A percentile compares a stretch with the other conserved stretches of the same genome.
Evolutionary conservation across 352 stramenopile genomes (phyloP).

Genomic region (Phytopythium delawarense): DNA sequence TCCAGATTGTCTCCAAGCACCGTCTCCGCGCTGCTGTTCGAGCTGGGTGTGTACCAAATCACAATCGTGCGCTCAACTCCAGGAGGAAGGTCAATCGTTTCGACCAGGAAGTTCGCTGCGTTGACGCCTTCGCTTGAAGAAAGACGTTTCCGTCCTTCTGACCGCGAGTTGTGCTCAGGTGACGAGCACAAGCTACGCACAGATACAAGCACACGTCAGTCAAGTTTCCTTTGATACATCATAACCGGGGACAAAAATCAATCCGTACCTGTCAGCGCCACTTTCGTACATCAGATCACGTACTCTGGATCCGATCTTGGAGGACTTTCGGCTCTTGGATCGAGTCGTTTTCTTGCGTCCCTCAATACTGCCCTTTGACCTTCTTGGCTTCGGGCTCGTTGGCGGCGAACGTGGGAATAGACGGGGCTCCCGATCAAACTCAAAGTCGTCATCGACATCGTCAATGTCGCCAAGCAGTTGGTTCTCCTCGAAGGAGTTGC

Average conservation of each 20-base stretch:
- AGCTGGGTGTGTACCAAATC: constrained; percentile 77
- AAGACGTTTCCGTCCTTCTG: constrained; percentile 38
- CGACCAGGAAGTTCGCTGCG: constrained; percentile 84
- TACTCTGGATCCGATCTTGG: constrained; percentile 45
- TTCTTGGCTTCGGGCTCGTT: constrained; percentile 50
- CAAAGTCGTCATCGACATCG: constrained; percentile 85
- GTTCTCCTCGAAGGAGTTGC: constrained; percentile 78
- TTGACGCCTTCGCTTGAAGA: constrained; percentile 52
- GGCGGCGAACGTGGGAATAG: constrained; percentile 40
- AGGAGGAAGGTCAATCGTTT: constrained; percentile 83
- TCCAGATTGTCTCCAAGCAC: constrained; percentile 43
- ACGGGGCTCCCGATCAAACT: constrained; percentile 78
- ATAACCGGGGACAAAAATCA: constrained; percentile 5
- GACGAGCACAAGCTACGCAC: constrained; percentile 67
- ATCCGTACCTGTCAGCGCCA: constrained; percentile 66
- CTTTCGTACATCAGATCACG: constrained; percentile 70
- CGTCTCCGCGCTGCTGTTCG: constrained; percentile 35
- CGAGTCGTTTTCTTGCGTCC: constrained; percentile 41
- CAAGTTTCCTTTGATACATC: background rate
- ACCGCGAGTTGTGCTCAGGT: constrained; percentile 52
- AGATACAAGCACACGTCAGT: constrained; percentile 2
- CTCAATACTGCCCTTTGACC: constrained; percentile 28
- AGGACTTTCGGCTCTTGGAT: constrained; percentile 47
- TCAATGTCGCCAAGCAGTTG: constrained; percentile 56
- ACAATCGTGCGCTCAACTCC: constrained; percentile 86